Base-by-base conservation (phyloP, 179 eudicot genomes). In the Beta macrorhiza region DNA sequence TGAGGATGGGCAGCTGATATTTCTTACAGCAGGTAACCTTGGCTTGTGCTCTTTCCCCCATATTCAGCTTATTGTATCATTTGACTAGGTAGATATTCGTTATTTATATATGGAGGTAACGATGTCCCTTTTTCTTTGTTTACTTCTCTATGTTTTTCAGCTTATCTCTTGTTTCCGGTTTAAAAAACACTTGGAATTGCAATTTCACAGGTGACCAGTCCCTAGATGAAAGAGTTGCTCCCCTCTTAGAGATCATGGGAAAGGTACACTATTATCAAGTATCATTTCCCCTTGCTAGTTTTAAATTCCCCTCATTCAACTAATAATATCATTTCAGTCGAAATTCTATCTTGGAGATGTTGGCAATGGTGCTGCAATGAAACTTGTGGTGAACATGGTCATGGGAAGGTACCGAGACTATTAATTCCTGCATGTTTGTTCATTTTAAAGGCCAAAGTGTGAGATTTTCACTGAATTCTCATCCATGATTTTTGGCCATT, bases 361-460 rank as follows among this genome's bases (percentile, higher is more conserved):
- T 82, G 98, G 99, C 58, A 94, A 96, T 85, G 99, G 99, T 79
- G 97, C 99, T 71, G 96, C 98, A 57, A 96, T 96, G 99, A 96
- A 96, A 82, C 97, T 94, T 78, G 97, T 96, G 16, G 99, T 96
- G 79, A 96, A 96, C 84, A 96, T 96, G 99, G 91, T 96, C 85
- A 96, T 96, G 99, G 98, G 98, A 87, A 96, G 99, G 99, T 96
- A 80, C 71, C 53, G 78, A 65, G 64, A 78, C 25, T 44, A 20
- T 74, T 22, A 45, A 61, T 47, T 61, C 29, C 32, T 16, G 2
- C 78, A 32, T 62, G 17, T 12, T 25, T 78, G n/a, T 55, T 78
- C 47, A 15, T 5, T 19, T 53, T 58, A 47, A 4, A 22, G n/a
- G n/a, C 51, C 12, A 12, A 16, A 76, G 44, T 45, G 16, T 57